A percentile compares a stretch with the other conserved stretches of the same genome.
Conservation (phyloP, 352 stramenopile genomes). For the Phytophthora nicotianae region DNA sequence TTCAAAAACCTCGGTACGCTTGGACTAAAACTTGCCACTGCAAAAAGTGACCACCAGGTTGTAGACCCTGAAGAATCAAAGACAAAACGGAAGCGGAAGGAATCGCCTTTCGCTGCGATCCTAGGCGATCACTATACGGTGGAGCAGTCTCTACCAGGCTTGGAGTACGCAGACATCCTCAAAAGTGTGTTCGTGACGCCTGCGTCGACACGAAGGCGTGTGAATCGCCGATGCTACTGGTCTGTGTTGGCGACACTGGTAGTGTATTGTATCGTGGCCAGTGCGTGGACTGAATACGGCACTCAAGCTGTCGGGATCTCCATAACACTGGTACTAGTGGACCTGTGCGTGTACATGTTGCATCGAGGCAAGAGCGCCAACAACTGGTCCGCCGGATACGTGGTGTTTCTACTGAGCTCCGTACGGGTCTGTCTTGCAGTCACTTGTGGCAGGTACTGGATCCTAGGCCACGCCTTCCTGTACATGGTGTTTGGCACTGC, state of each 20-base stretch:
- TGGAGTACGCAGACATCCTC: slow-evolving; percentile 75
- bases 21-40: slow-evolving; percentile 70
- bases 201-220: slow-evolving; percentile 44
- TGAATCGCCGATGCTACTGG: slow-evolving; percentile 62
- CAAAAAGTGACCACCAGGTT: slow-evolving; percentile 39
- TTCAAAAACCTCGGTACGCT: slow-evolving; percentile 85
- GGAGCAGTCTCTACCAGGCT: slow-evolving; percentile 74
- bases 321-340: slow-evolving; percentile 70
- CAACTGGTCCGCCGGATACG: slow-evolving; percentile 80
- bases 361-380: slow-evolving; percentile 58
- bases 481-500: slow-evolving; percentile 84
- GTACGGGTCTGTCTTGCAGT: slow-evolving; percentile 73
- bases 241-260: slow-evolving; percentile 52
- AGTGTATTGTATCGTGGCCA: slow-evolving; percentile 67
- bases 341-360: slow-evolving; percentile 80
- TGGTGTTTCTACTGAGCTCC: slow-evolving; percentile 78
- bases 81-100: slow-evolving; percentile 46
- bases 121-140: slow-evolving; percentile 83
- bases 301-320: slow-evolving; percentile 67
- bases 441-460: slow-evolving; percentile 78
- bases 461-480: slow-evolving; percentile 76
- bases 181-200: slow-evolving; percentile 81
- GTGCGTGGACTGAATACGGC: slow-evolving; percentile 58
- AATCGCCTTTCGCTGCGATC: slow-evolving; percentile 76
- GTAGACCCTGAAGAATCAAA: slow-evolving; percentile 11